Percentiles rank a stretch among this genome's conserved stretches.
Evolutionary conservation across 2,329 filamentous ascomycete genomes (phyloP).

Genomic region (Pseudonectria buxi): DNA sequence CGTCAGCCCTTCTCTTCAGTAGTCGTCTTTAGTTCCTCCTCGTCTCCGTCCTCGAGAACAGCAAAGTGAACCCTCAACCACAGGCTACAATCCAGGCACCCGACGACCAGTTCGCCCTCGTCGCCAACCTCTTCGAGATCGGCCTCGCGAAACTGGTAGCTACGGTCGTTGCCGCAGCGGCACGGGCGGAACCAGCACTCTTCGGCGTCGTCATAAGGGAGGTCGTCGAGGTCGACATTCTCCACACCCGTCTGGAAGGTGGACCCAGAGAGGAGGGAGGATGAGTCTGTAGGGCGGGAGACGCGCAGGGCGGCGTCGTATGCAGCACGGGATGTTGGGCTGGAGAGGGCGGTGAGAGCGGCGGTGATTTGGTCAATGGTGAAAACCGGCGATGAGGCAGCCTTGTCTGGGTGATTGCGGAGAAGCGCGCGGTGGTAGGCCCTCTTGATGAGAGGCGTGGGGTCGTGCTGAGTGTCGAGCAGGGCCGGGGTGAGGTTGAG

Average conservation of each 20-base stretch:
- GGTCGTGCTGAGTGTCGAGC: conserved; percentile 37
- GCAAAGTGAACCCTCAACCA: conserved; percentile 61
- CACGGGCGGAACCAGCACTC: conserved; percentile 51
- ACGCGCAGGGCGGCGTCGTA: conserved; percentile 48
- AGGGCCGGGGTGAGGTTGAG: conserved; percentile 47
- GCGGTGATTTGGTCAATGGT: conserved; percentile 58
- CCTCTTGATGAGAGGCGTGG: conserved; percentile 47
- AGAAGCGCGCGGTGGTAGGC: conserved; percentile 61
- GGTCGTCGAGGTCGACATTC: conserved; percentile 58
- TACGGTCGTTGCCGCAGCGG: conserved; percentile 57
- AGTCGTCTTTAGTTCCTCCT: conserved; percentile 7
- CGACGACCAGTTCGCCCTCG: conserved; percentile 55
- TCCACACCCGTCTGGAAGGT: conserved; percentile 54
- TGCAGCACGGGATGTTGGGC: conserved; percentile 38
- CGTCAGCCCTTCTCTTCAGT: conserved; percentile 18
- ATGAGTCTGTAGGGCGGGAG: conserved; percentile 15
- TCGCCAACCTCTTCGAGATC: conserved; percentile 54
- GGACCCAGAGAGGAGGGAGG: conserved; percentile 9
- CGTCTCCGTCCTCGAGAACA: conserved; percentile 35
- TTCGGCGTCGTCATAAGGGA: conserved; percentile 43
- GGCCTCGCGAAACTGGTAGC: conserved; percentile 51
- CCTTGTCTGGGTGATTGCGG: conserved; percentile 59
- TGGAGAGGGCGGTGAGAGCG: conserved; percentile 52
- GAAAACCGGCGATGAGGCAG: conserved; percentile 25
- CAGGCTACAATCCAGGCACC: conserved; percentile 59